Conservation (phyloP, 352 stramenopile genomes). For the Globisporangium parvum region DNA sequence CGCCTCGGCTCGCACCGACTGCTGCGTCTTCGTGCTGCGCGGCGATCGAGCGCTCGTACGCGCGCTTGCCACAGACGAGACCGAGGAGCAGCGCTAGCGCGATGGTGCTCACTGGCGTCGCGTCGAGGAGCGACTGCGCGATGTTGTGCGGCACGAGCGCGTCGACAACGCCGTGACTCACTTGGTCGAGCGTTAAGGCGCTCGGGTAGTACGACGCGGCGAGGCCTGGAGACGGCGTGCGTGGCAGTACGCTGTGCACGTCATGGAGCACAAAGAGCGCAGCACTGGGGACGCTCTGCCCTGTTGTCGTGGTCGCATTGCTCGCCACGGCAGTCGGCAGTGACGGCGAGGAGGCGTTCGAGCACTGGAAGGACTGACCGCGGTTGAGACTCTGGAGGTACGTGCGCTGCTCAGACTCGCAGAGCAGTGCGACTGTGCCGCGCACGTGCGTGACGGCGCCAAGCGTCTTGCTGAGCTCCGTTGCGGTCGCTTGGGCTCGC, state of each 20-base stretch:
- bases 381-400: slow-evolving; percentile 33
- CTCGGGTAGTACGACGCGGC: slow-evolving; percentile 22
- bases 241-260: slow-evolving; percentile 17
- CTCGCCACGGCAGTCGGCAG: slow-evolving; percentile 15
- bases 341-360: slow-evolving; percentile 30
- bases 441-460: slow-evolving; percentile 11
- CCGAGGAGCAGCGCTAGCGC: slow-evolving; percentile 17
- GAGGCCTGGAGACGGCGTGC: background rate
- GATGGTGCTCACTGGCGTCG: slow-evolving; percentile 14
- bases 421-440: slow-evolving; percentile 36
- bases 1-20: background rate
- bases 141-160: slow-evolving; percentile 19
- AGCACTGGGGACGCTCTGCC: slow-evolving; percentile 7
- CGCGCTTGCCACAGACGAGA: slow-evolving; percentile 18
- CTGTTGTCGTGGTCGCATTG: background rate
- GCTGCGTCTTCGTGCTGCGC: slow-evolving; percentile 14
- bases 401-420: slow-evolving; percentile 13
- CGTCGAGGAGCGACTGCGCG: slow-evolving; percentile 15
- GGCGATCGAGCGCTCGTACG: slow-evolving; percentile 17
- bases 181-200: background rate
- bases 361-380: slow-evolving; percentile 28
- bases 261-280: slow-evolving; percentile 29
- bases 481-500: slow-evolving; percentile 5
- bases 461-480: slow-evolving; percentile 14
- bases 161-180: slow-evolving; percentile 8